Conservation (phyloP, 2,329 filamentous ascomycete species). For the Cryphonectria carpinicola region DNA sequence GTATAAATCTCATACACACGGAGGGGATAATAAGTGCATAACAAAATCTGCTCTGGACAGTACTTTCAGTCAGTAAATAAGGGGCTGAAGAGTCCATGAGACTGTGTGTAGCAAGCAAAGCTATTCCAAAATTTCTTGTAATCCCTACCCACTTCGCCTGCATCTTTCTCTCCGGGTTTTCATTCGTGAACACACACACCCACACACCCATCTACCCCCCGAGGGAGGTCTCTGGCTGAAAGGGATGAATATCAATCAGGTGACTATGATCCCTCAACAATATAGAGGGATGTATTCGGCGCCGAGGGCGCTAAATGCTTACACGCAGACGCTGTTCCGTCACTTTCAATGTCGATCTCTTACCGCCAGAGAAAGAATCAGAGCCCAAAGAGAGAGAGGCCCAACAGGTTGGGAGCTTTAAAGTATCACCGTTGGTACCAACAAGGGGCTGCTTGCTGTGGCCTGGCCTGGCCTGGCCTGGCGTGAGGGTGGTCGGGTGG, state of each 20-base stretch:
- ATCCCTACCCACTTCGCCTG: background rate
- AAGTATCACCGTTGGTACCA: background rate
- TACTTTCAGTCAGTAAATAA: no score
- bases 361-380: background rate
- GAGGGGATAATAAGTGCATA: no score
- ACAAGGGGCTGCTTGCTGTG: background rate
- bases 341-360: background rate
- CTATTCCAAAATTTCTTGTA: no score
- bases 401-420: background rate
- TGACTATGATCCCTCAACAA: slow-evolving; percentile 5
- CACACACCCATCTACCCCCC: background rate
- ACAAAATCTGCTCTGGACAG: no score
- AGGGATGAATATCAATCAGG: background rate
- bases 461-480: background rate
- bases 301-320: slow-evolving; percentile 12
- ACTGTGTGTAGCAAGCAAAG: no score
- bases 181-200: background rate
- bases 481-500: background rate
- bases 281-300: background rate
- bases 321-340: slow-evolving; percentile 7
- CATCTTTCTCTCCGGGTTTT: background rate
- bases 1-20: no score
- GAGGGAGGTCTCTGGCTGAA: background rate
- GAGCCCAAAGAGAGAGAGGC: background rate
- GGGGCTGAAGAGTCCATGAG: no score